Percentiles rank a stretch among this genome's conserved stretches.
Conservation (phyloP, 108 stramenopile species). For the Nitzschia sp. region DNA sequence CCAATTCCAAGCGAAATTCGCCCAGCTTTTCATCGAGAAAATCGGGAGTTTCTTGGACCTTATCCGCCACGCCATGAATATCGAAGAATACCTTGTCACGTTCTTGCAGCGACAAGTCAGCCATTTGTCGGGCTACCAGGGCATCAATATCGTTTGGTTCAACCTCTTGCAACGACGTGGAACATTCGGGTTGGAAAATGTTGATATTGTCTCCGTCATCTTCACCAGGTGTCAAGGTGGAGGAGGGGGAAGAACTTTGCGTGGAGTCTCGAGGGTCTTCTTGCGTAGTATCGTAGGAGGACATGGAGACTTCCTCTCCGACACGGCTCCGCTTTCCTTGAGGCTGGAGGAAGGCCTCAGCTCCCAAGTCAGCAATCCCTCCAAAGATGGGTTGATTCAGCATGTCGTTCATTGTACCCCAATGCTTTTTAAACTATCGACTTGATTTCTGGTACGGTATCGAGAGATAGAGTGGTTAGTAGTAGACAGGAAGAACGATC, state of each 20-base stretch:
- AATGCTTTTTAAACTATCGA: too few relatives aligned
- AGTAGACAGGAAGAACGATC: too few relatives aligned
- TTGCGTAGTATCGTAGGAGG: too few relatives aligned
- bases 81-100: slow-evolving; percentile 27
- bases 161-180: not conserved
- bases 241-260: not conserved
- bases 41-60: slow-evolving; percentile 20
- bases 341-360: too few relatives aligned
- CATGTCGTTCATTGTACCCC: too few relatives aligned
- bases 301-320: too few relatives aligned
- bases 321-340: too few relatives aligned
- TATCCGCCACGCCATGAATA: slow-evolving; percentile 23
- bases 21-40: not conserved
- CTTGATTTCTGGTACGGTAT: too few relatives aligned
- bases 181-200: not conserved
- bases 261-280: not conserved
- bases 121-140: slow-evolving; percentile 24
- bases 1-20: slow-evolving; percentile 6
- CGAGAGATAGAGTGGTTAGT: too few relatives aligned
- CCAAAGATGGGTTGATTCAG: too few relatives aligned
- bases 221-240: not conserved
- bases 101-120: slow-evolving; percentile 18
- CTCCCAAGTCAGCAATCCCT: too few relatives aligned
- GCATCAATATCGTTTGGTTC: slow-evolving; percentile 15
- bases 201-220: slow-evolving; percentile 4